A percentile compares a stretch with the other conserved stretches of the same genome.
These are phyloP conservation scores for Takashimella koratensis DNA, from an alignment of 1,284 basidiomycete species.

Conservation along the genomic window DNA sequence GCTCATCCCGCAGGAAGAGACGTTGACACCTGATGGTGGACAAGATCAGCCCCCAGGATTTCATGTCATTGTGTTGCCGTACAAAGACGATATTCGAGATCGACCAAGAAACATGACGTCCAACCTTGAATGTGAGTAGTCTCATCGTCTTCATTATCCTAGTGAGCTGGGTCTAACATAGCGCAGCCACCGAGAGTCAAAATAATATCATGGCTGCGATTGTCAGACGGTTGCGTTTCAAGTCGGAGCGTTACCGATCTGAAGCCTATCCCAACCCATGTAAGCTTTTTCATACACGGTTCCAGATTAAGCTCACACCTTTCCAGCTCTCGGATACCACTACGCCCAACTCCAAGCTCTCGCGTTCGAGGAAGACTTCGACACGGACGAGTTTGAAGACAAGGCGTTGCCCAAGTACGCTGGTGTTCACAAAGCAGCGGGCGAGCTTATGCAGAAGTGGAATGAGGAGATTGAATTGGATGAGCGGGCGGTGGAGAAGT, in stretches of 20 bases:
- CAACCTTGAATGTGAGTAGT: conserved; percentile 53
- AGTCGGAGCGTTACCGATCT: conserved; percentile 74
- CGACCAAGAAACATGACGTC: conserved; percentile 55
- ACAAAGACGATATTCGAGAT: conserved; percentile 85
- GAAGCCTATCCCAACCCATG: conserved; percentile 91
- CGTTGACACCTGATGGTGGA: conserved; percentile 63
- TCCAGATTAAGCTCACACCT: conserved; percentile 7
- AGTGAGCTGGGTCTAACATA: too few relatives aligned
- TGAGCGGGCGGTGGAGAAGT: conserved; percentile 52
- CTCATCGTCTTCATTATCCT: conserved; percentile 26
- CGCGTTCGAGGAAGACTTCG: conserved; percentile 83
- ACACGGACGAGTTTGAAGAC: conserved; percentile 70
- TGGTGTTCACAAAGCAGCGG: conserved; percentile 78
- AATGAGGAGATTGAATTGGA: conserved; percentile 66
- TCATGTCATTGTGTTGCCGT: conserved; percentile 86
- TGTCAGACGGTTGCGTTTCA: conserved; percentile 74
- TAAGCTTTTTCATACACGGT: conserved; percentile 46
- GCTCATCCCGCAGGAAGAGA: conserved; percentile 83
- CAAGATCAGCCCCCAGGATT: conserved; percentile 84
- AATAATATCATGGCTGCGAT: conserved; percentile 66
- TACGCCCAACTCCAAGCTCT: conserved; percentile 85
- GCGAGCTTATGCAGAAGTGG: conserved; percentile 69
- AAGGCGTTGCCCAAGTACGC: conserved; percentile 72
- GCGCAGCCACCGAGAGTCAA: conserved; percentile 69
- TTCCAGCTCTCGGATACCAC: conserved; percentile 65